Evolutionary conservation across 2,329 filamentous ascomycete genomes (phyloP), one percentile per base, ranked within the genome.

Genomic region (Elsinoe australis): DNA sequence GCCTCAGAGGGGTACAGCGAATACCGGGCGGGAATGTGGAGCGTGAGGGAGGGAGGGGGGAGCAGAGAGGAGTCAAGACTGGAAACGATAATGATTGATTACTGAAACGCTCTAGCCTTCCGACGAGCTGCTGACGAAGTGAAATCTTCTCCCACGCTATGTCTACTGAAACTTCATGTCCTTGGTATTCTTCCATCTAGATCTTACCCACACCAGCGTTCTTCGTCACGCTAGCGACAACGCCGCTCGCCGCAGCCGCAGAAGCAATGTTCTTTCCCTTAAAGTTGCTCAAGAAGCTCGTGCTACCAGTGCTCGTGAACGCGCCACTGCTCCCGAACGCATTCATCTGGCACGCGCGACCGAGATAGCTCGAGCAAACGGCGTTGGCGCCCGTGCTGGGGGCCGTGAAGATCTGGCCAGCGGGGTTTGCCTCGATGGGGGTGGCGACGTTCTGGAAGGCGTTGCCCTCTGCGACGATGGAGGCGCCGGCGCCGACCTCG

Each of bases 261-360:
- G 64, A 55, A 9, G 76, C 76, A 54, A 78, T 59, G 51, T 68
- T 73, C 69, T 76, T 74, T 51, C 73, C 73, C 41, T 64, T 61
- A 61, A 79, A 78, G 56, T 71, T 67, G 49, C 55, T 42, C 39
- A 80, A 58, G 64, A 79, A 73, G 42, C 59, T 61, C 8, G 70
- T 68, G 56, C 74, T 71, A n/a, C 39, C 38, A 2, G 50, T 52
- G 18, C 52, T 41, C 3, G 32, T 42, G 35, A 57, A 56, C 5
- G 45, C 44, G 10, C 55, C 55, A n/a, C 54, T 55, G 47, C 51
- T 52, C 4, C 51, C 52, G 21, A 56, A 55, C 6, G 52, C 52
- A 64, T 80, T 80, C 48, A 67, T 10, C 64, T 72, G 58, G 61
- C 77, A 79, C 44, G 55, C 59, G 52, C 66, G 73, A 52, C 75